These are phyloP conservation scores for Mallotus repandus DNA, from an alignment of 441 rosid genomes.

Conservation along the genomic window DNA sequence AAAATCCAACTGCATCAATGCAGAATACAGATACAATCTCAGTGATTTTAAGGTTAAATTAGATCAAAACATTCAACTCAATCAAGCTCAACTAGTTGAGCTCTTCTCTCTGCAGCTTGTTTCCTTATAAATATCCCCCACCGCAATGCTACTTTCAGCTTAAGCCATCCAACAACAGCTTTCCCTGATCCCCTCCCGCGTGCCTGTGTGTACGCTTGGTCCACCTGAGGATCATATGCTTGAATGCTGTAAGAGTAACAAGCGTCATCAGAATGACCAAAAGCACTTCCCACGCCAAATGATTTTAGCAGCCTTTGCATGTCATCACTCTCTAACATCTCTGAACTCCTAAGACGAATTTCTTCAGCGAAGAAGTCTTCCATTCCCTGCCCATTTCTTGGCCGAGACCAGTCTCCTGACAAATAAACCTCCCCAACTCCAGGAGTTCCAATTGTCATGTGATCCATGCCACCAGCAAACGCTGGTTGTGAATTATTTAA, in stretches of 20 bases:
- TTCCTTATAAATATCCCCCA: conserved; percentile 96
- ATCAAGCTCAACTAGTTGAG: conserved; percentile 77
- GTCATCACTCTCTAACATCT: conserved; percentile 81
- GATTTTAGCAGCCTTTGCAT: conserved; percentile 80
- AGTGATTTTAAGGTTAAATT: neutral
- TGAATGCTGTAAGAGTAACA: conserved; percentile 53
- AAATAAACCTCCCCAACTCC: conserved; percentile 30
- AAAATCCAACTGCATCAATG: conserved; percentile 7
- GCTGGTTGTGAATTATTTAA: conserved; percentile 43
- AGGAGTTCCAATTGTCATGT: conserved; percentile 43
- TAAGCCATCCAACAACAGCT: conserved; percentile 97
- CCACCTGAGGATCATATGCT: conserved; percentile 46
- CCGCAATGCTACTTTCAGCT: conserved; percentile 85
- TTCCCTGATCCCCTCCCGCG: conserved; percentile 64
- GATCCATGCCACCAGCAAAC: conserved; percentile 41
- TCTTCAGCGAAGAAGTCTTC: conserved; percentile 69
- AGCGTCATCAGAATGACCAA: conserved; percentile 48
- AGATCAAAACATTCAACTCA: conserved; percentile 26
- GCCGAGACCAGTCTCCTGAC: conserved; percentile 62
- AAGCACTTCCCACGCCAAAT: conserved; percentile 49
- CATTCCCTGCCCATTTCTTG: conserved; percentile 48
- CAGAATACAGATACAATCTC: neutral
- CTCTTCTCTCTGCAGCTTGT: conserved; percentile 84
- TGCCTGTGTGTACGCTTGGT: conserved; percentile 32
- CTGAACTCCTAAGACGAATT: conserved; percentile 68